These are phyloP conservation scores for Malus hybrid DNA, from an alignment of 331 rosid species.

Conservation along the genomic window DNA sequence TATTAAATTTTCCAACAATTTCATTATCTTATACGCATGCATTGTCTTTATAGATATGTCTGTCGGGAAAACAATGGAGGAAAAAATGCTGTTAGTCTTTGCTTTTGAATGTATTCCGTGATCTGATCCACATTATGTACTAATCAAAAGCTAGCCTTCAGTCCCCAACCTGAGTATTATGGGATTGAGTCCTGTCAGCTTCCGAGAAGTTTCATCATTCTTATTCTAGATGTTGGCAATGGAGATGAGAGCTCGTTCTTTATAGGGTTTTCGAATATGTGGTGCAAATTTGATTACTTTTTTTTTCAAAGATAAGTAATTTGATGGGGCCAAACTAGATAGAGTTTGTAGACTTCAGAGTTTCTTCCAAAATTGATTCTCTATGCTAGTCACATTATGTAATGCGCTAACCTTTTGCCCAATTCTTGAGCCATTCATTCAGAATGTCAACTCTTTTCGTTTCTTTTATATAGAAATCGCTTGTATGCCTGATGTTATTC, in stretches of 20 bases:
- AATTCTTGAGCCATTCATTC: not conserved
- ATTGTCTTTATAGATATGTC: not conserved
- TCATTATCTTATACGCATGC: not conserved
- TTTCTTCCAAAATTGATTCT: not conserved
- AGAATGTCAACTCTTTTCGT: not conserved
- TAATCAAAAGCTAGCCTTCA: not conserved
- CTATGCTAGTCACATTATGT: not conserved
- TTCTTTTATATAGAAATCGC: not conserved
- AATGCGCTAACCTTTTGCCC: not conserved
- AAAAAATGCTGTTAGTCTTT: not conserved
- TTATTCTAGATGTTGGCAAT: not conserved
- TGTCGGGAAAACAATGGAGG: not conserved
- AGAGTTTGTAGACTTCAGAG: not conserved
- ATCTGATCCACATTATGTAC: not conserved
- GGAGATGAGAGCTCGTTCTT: not conserved
- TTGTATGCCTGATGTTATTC: conserved; percentile 7
- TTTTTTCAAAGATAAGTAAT: not conserved
- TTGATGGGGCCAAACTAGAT: not conserved
- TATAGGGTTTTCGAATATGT: not conserved
- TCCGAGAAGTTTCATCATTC: not conserved
- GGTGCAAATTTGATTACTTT: not conserved
- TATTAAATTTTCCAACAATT: not conserved
- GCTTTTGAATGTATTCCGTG: not conserved
- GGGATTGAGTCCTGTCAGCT: not conserved
- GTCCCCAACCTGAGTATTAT: not conserved